Evolutionary conservation across 192 early-diverging fungal species (phyloP), one percentile per base, ranked within the genome.

Genomic region (Thamnidium elegans): DNA sequence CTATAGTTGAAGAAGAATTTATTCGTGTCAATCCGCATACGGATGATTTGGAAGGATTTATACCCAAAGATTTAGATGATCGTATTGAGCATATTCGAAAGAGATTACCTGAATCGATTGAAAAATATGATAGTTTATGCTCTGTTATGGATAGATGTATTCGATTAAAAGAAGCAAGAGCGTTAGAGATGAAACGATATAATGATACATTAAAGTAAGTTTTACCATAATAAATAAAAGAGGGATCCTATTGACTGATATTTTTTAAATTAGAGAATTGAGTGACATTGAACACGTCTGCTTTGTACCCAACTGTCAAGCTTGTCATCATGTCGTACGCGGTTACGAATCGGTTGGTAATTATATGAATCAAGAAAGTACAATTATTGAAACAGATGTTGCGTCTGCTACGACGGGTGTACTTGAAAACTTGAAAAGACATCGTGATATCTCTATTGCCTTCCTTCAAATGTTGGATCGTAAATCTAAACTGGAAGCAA

Each of bases 361-460:
- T 21, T 78, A 83, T 46, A 48, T 87, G 32, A 52, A 76, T 44
- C 67, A 74, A 21, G 62, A 66, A 4, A 66, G 71, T 9, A 46
- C 56, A 5, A 60, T 81, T 8, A 63, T 77, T 26, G 74, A 78
- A 14, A 60, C 75, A 15, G 36, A 65, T 4, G 45, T 64, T 11
- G 39, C 51, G 7, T 51, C 32, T 8, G 13, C 52, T 61, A 73
- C 72, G 11, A 77, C 74, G 7, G 73, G 65, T 1, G 69, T 86
- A 60, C 56, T 88, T 2, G 87, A 89, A 47, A 75, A 60, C 58
- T 34, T 89, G 50, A 89, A 88, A 63, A 68, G 80, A 48, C 83
- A 89, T 44, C 78, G 85, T 11, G 87, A 89, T 55, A 63, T 89
- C 8, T 68, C 88, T 31, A 65, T 83, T 21, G 81, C 84, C 10